Evolutionary conservation across 768 basidiomycete genomes (phyloP), one percentile per base, ranked within the genome.

Genomic region (Hygrophoropsis aurantiaca): DNA sequence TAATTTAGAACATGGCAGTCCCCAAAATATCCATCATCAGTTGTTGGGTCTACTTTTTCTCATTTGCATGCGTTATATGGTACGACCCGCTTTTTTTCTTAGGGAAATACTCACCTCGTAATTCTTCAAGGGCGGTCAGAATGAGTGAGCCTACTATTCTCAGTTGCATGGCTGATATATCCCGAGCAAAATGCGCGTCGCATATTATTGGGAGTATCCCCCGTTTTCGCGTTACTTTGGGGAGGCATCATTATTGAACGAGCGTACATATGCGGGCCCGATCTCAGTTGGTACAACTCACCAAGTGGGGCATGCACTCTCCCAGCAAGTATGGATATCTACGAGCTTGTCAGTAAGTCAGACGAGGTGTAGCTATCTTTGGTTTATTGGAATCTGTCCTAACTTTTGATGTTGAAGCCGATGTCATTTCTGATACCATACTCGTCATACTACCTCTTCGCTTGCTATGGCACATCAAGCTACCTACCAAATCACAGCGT

Each of bases 121-220:
- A 13, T 13, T 19, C 4, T 40, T 15, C 27, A 26, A 59, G 58
- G 58, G 44, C 56, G 1, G 52, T 60, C 20, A 56, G 58, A 15
- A 40, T 54, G 34, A 59, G 58, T 45, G 51, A n/a, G n/a, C n/a
- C n/a, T 59, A 2, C 26, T 59, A 3, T 49, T 44, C 19, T 59
- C 58, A 13, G 47, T 59, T 21, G 18, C 49, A 42, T 58, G 58
- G 13, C 30, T 58, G 7, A 44, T 60, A 36, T 59, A 57, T 4
- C 11, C 26, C 1, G 16, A 19, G 10, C 56, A 46, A 30, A 41
- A 46, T 6, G 47, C 60, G 40, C 45, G 53, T 8, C 30, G 21
- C 18, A 42, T 39, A 19, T 42, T 57, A 11, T 27, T 58, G 20
- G 2, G 11, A 15, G 46, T 61, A 23, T 36, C 44, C n/a, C 1